Base-by-base conservation (phyloP, 1,284 basidiomycete species). In the Phellinidium pouzarii region DNA sequence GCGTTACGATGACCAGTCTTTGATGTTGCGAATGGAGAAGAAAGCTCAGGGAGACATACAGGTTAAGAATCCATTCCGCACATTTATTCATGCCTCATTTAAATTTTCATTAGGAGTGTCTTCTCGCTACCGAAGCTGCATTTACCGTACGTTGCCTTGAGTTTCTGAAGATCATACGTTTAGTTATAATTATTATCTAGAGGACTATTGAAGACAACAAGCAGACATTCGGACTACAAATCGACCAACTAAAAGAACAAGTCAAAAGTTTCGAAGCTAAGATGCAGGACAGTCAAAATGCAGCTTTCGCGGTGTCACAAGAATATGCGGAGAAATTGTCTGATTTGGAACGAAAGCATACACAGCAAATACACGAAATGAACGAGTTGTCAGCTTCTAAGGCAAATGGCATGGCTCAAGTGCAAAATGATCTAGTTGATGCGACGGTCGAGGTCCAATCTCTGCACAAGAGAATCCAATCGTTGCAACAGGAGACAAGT, bases 1-100 rank as follows among this genome's bases (percentile, higher is more conserved):
- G 52, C 71, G 79, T n/a, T 77, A 77, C 52, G 79, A 82, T 14
- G 74, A 80, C 14, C 80, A 82, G 58, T 62, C 71, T 0, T 65
- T 77, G 9, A 76, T 75, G 5, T 61, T 80, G 43, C 68, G 71
- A 34, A 62, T 79, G 17, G 71, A 75, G 14, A 79, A 78, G 59
- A 79, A 82, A 54, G 69, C 75, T 17, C 66, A 71, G 25, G 76
- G 72, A 1, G 78, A 82, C 59, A 57, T 76, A 17, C 80, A 82
- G 70, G 80, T 80, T 11, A 12, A 11, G 3, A 17, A 8, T 7
- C 23, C 8, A 45, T 3, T 17, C 7, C 25, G 27, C 4, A 19
- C 14, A 4, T 42, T 20, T 41, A 5, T 41, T 34, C 45, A 12
- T 9, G 3, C 3, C 8, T 22, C 31, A 8, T n/a, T 38, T 17